These are phyloP conservation scores for Rhazya stricta DNA, from an alignment of 257 asterid species.

Conservation along the genomic window DNA sequence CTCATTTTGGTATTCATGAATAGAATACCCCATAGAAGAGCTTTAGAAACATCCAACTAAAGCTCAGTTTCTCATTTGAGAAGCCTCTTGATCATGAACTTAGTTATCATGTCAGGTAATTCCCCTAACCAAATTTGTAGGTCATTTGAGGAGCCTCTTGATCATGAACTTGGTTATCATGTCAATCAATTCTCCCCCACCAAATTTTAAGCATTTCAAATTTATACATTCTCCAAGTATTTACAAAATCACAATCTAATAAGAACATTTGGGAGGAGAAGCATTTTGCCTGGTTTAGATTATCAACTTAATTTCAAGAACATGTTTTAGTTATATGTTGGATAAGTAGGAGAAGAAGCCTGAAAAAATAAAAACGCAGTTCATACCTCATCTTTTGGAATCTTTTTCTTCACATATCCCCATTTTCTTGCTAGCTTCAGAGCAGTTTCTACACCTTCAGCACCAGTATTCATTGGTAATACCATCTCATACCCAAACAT, in stretches of 20 bases:
- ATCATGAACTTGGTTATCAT: neutral
- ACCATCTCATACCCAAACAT: conserved; percentile 93
- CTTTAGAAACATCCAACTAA: neutral
- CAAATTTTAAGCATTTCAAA: neutral
- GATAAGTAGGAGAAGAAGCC: neutral
- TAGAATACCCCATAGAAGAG: neutral
- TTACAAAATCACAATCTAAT: neutral
- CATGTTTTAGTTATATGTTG: neutral
- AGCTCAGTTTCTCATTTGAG: neutral
- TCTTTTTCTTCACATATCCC: conserved; percentile 80
- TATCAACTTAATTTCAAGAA: neutral
- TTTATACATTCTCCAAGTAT: neutral
- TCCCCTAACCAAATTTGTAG: neutral
- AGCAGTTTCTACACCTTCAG: conserved; percentile 98
- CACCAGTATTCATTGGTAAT: conserved; percentile 96
- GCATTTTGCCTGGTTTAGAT: neutral
- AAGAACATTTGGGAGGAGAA: neutral
- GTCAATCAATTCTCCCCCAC: neutral
- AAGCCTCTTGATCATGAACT: neutral
- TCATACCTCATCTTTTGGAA: conserved; percentile 77
- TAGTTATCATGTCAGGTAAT: neutral
- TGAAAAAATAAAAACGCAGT: neutral
- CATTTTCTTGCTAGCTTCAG: conserved; percentile 87
- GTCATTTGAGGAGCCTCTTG: no score
- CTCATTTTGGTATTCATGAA: neutral